A percentile compares a stretch with the other conserved stretches of the same genome.
These are phyloP conservation scores for Aspergillus aculeatinus DNA, from an alignment of 2,329 filamentous ascomycete species.

Conservation along the genomic window DNA sequence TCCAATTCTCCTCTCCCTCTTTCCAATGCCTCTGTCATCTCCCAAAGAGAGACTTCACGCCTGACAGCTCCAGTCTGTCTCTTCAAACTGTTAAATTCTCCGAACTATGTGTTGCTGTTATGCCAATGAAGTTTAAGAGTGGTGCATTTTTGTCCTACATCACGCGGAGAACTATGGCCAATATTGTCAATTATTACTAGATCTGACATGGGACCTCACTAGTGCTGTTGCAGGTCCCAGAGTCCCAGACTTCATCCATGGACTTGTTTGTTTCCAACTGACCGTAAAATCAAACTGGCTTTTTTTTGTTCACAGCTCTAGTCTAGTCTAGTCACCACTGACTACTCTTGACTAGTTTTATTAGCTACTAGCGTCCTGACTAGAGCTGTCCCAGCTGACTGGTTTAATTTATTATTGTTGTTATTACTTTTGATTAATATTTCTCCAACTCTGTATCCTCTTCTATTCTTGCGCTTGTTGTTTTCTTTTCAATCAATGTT, in stretches of 20 bases:
- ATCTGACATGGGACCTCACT: constrained; percentile 23
- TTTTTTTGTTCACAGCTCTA: not conserved
- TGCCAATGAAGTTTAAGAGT: constrained; percentile 4
- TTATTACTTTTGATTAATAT: constrained; percentile 6
- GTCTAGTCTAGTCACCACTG: not conserved
- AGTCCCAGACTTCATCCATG: constrained; percentile 21
- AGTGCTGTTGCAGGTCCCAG: constrained; percentile 16
- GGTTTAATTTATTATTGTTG: constrained; percentile 16
- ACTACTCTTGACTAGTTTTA: constrained; percentile 14
- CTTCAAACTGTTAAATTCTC: not conserved
- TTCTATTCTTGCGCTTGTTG: constrained; percentile 2
- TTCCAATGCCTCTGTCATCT: not conserved
- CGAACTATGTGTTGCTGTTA: constrained; percentile 2
- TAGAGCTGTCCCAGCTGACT: constrained; percentile 22
- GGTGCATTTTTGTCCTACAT: constrained; percentile 10
- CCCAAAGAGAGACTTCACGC: not conserved
- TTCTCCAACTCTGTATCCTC: constrained; percentile 5
- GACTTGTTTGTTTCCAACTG: constrained; percentile 23
- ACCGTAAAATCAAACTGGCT: constrained; percentile 16
- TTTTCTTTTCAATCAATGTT: constrained; percentile 3
- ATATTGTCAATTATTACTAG: constrained; percentile 25
- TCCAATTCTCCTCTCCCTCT: not conserved
- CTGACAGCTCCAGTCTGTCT: not conserved
- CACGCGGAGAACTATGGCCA: constrained; percentile 4
- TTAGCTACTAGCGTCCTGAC: constrained; percentile 16